These are phyloP conservation scores for Cladosporium sp. DNA, from an alignment of 2,329 filamentous ascomycete genomes.

Conservation along the genomic window DNA sequence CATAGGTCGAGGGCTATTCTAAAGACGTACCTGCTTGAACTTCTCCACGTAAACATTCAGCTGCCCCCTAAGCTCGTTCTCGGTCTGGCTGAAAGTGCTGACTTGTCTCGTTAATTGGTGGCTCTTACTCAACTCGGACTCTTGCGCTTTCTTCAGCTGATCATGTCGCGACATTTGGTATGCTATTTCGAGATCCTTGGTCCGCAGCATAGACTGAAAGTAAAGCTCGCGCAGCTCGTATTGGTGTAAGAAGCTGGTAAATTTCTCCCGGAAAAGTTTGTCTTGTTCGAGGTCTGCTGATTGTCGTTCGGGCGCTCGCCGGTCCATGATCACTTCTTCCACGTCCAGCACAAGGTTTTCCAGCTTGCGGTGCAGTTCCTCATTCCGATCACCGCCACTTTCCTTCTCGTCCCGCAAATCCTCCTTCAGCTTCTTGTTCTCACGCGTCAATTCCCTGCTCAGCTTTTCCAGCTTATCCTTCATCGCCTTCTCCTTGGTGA, in stretches of 20 bases:
- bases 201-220: constrained; percentile 84
- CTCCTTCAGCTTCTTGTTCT: constrained; percentile 98
- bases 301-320: constrained; percentile 73
- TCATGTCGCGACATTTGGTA: constrained; percentile 84
- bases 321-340: constrained; percentile 81
- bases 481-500: constrained; percentile 81
- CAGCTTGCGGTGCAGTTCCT: constrained; percentile 78
- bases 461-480: constrained; percentile 97
- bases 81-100: constrained; percentile 91
- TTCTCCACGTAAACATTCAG: constrained; percentile 98
- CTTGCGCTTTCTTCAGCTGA: constrained; percentile 80
- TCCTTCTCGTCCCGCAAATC: constrained; percentile 81
- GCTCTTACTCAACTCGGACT: constrained; percentile 71
- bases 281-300: constrained; percentile 83
- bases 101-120: constrained; percentile 86
- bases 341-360: constrained; percentile 75
- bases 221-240: constrained; percentile 93
- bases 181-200: constrained; percentile 93
- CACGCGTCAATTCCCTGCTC: constrained; percentile 86
- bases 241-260: constrained; percentile 93
- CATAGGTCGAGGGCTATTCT: neutral
- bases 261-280: constrained; percentile 74
- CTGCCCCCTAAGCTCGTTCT: constrained; percentile 87
- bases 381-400: constrained; percentile 72
- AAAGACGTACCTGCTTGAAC: constrained; percentile 81